Percentiles rank a stretch among this genome's conserved stretches.
Conservation (phyloP, 306 rosid genomes). For the Argentina anserina region DNA sequence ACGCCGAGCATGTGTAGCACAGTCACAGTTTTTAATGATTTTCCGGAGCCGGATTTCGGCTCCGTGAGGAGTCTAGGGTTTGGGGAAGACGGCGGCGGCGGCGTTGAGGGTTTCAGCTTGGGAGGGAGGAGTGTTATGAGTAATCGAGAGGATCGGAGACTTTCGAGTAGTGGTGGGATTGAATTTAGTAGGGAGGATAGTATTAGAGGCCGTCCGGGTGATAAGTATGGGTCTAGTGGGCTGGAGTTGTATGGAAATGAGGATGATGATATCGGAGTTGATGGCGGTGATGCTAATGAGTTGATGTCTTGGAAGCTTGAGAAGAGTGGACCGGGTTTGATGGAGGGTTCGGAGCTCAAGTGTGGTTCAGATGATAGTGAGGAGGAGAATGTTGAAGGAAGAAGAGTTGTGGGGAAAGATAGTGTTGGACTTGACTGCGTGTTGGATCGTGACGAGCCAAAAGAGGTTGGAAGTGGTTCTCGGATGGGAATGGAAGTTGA, state of each 20-base stretch:
- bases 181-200: constrained; percentile 21
- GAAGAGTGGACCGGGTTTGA: constrained; percentile 29
- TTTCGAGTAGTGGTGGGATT: constrained; percentile 23
- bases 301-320: constrained; percentile 39
- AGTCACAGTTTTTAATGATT: constrained; percentile 63
- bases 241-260: constrained; percentile 52
- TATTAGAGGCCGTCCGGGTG: not conserved
- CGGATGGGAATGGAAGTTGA: constrained; percentile 12
- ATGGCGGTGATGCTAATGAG: constrained; percentile 25
- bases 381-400: constrained; percentile 19
- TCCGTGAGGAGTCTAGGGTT: constrained; percentile 34
- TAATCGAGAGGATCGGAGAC: constrained; percentile 23
- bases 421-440: no score
- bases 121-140: constrained; percentile 35
- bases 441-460: constrained; percentile 9
- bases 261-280: constrained; percentile 26
- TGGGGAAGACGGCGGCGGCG: constrained; percentile 37
- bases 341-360: constrained; percentile 17
- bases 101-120: constrained; percentile 49
- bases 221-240: constrained; percentile 34
- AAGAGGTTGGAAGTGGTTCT: constrained; percentile 24
- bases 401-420: constrained; percentile 15
- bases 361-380: constrained; percentile 21
- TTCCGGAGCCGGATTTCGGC: constrained; percentile 50
- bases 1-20: constrained; percentile 74